Evolutionary conservation across 495 filamentous ascomycete species (phyloP).

Genomic region (Beverwykella pulmonaria): DNA sequence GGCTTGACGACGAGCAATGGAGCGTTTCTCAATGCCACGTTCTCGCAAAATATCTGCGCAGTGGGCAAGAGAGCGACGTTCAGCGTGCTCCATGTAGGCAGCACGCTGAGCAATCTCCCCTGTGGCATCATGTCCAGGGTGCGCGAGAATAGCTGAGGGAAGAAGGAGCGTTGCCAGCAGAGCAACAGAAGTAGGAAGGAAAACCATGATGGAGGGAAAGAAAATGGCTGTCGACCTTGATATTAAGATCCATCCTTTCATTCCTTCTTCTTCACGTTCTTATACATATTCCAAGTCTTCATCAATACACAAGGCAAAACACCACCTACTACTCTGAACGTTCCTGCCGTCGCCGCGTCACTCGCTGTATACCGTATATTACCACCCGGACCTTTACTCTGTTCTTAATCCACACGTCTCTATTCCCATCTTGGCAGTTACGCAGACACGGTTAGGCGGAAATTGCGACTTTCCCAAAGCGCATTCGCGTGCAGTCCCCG

Average conservation of each 20-base stretch:
- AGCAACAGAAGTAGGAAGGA: background rate
- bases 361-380: constrained; percentile 11
- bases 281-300: background rate
- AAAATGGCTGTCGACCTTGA: background rate
- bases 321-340: background rate
- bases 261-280: background rate
- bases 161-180: background rate
- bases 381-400: background rate
- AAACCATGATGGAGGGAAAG: background rate
- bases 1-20: constrained; percentile 22
- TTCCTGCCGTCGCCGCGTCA: background rate
- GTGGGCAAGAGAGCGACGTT: constrained; percentile 17
- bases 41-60: constrained; percentile 20
- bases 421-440: background rate
- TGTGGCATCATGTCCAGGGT: constrained; percentile 27
- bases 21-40: constrained; percentile 14
- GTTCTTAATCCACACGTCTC: background rate
- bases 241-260: background rate
- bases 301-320: background rate
- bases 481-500: background rate
- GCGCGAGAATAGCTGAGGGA: constrained; percentile 11
- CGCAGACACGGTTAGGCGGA: background rate
- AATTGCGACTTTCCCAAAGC: background rate
- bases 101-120: constrained; percentile 21
- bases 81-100: constrained; percentile 4